Evolutionary conservation across 768 basidiomycete species (phyloP), one percentile per base, ranked within the genome.

Genomic region (Pilatotrama ljubarskyi): DNA sequence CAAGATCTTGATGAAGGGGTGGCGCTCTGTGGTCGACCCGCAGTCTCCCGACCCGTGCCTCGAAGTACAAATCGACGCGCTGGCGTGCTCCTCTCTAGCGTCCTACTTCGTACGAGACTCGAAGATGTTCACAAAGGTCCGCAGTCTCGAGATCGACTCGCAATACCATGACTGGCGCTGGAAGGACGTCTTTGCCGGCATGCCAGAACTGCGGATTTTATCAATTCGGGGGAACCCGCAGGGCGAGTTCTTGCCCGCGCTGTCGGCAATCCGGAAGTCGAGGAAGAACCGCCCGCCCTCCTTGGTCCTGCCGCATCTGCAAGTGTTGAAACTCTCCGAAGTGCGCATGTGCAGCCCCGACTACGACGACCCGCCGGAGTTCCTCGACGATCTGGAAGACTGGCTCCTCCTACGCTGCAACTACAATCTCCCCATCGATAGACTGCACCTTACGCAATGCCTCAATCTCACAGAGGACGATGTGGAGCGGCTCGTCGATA

Each of bases 111-210:
- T 59, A 4, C 24, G 37, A 13, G n/a, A 26, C 24, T 38, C 44
- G 20, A 52, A 53, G 50, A 46, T 52, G 44, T 47, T 56, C 17
- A 18, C 43, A 4, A 7, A 32, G 2, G 44, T 32, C 26, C 51
- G 35, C 25, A 37, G 18, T 10, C 52, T 60, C 5, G 44, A 40
- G 8, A 41, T 53, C 5, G 43, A 52, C 2, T 10, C 51, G 44
- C 15, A 42, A 20, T 20, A 41, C 35, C 44, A 54, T 17, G 29
- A 48, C 32, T 60, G 59, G 59, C 37, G 26, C 3, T 60, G 52
- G 52, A 54, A 43, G 32, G 59, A 60, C 32, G 44, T 60, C 14
- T 60, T 54, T 40, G 40, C 59, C n/a, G 47, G 46, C 11, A 60
- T 60, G 59, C 51, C 59, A 6, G 37, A 60, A 3, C 47, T 60